Evolutionary conservation across 1,284 basidiomycete genomes (phyloP).

Genomic region (Heterobasidion annosum): DNA sequence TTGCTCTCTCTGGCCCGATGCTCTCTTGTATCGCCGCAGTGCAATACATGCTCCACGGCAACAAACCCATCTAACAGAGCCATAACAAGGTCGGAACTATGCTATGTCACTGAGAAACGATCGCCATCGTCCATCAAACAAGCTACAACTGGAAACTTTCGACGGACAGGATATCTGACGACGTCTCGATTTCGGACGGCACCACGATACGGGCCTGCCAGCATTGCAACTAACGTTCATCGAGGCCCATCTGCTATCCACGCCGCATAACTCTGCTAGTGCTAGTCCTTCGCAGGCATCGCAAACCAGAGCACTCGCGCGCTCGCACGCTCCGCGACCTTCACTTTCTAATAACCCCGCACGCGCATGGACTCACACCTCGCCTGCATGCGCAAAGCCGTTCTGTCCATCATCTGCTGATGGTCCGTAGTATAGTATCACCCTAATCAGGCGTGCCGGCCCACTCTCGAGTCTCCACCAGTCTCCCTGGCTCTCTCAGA

Average conservation of each 20-base stretch:
- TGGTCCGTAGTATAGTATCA: too few species aligned
- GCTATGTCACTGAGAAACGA: constrained; percentile 21
- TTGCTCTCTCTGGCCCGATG: constrained; percentile 7
- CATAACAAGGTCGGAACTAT: constrained; percentile 18
- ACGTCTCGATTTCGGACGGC: constrained; percentile 70
- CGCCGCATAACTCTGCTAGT: too few species aligned
- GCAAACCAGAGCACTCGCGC: too few species aligned
- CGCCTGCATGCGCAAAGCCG: too few species aligned
- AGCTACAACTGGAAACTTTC: constrained; percentile 20
- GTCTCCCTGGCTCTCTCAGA: constrained; percentile 9
- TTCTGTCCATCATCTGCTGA: too few species aligned
- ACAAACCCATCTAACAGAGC: constrained; percentile 17
- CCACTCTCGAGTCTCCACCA: constrained; percentile 13
- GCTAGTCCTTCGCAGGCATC: too few species aligned
- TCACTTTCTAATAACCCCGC: too few species aligned
- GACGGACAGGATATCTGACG: constrained; percentile 20
- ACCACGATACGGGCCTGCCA: constrained; percentile 79
- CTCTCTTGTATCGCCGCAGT: constrained; percentile 14
- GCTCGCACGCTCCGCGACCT: too few species aligned
- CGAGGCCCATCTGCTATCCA: too few species aligned
- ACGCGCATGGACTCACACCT: too few species aligned
- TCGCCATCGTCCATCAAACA: constrained; percentile 19
- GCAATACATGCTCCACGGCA: constrained; percentile 10
- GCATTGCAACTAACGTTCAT: too few species aligned
- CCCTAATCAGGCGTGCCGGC: neutral